Evolutionary conservation across 1,284 basidiomycete species (phyloP), one percentile per base, ranked within the genome.

Genomic region (Apiotrichum veenhuisii): DNA sequence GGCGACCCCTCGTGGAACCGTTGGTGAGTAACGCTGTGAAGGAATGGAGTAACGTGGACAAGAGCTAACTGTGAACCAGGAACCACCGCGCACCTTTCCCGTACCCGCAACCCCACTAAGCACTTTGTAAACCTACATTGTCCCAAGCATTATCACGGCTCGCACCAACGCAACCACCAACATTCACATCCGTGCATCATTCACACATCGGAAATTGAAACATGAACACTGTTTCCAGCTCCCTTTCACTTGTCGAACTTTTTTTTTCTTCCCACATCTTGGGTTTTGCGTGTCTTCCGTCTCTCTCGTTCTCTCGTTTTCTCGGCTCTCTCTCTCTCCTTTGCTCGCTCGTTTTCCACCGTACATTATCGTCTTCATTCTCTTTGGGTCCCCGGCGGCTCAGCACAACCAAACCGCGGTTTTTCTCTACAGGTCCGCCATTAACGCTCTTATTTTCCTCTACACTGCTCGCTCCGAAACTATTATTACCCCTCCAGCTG

Each of bases 11-110:
- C 49, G 15, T 52, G 42, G 42, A 26, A 36, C 51, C 44, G 42
- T 23, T 52, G 51, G 48, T 50, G 46, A 37, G 46, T 22, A 37
- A 20, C 7, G 7, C 30, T 30, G 5, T 30, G 30, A 30, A 7
- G 30, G 30, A 5, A 30, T 30, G 12, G 7, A 30, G 17, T 42
- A 42, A 20, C 20, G 41, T 9, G 11, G 9, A 23, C 17, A 9
- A 17, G 44, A 10, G 33, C 26, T 47, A 47, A 47, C 45, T 14
- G 20, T n/a, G 5, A 18, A 20, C 10, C 36, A 49, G 48, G 42
- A 42, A 44, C 41, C 50, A 52, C 41, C 50, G 50, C 12, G 41
- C 50, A 10, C 38, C 49, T 17, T 50, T 41, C 49, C 49, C 49
- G 4, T 42, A 34, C 40, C 49, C 38, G n/a, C 40, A 26, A 26